Conservation (phyloP, 148 eudicot genomes). For the Salicornia ramosissima region DNA sequence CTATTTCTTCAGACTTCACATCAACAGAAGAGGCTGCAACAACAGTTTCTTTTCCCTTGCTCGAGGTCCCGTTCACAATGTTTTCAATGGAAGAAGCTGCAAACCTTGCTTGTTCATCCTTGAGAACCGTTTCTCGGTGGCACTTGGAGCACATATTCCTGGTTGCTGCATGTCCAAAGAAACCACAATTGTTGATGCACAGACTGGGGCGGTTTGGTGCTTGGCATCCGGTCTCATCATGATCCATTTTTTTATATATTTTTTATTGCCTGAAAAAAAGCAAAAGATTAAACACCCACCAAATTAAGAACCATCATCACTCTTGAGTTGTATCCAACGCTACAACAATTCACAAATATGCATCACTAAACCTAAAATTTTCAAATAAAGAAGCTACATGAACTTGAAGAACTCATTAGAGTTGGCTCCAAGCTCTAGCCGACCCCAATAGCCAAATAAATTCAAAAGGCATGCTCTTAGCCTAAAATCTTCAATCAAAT, state of each 20-base stretch:
- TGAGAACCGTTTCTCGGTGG: constrained; percentile 40
- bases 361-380: not conserved
- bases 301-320: not conserved
- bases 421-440: not conserved
- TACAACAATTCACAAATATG: not conserved
- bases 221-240: constrained; percentile 35
- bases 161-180: constrained; percentile 53
- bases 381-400: not conserved
- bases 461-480: not conserved
- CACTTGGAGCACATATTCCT: constrained; percentile 66
- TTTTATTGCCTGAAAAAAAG: not conserved
- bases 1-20: constrained; percentile 10
- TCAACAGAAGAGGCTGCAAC: constrained; percentile 10
- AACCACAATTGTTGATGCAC: constrained; percentile 57
- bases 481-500: not conserved
- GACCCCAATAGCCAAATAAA: not conserved
- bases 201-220: constrained; percentile 50
- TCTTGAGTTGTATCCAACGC: not conserved
- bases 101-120: constrained; percentile 42
- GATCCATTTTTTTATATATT: constrained; percentile 33
- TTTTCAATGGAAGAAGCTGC: constrained; percentile 40
- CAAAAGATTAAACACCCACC: not conserved
- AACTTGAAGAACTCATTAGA: not conserved
- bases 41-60: constrained; percentile 20
- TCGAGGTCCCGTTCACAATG: constrained; percentile 30